These are phyloP conservation scores for Lecanosticta acicola DNA, from an alignment of 2,329 filamentous ascomycete genomes.

Conservation along the genomic window DNA sequence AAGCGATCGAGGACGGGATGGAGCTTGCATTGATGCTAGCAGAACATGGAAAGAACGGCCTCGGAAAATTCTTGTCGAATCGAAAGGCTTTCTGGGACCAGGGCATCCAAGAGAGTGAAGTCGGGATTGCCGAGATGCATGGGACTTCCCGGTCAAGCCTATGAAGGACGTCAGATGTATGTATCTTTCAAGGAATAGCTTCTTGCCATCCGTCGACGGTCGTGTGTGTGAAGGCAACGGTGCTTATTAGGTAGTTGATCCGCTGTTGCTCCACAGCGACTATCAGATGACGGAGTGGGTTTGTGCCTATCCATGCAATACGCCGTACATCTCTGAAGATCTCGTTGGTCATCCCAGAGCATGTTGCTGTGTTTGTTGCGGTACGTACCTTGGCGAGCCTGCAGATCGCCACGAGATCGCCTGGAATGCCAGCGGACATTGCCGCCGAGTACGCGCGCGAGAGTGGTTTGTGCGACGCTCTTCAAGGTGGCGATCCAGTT, in stretches of 20 bases:
- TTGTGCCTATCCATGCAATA: no score
- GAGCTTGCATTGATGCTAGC: slow-evolving; percentile 31
- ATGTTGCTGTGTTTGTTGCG: background rate
- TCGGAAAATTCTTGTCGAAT: slow-evolving; percentile 18
- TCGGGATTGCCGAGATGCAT: slow-evolving; percentile 26
- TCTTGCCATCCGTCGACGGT: no score
- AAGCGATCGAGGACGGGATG: slow-evolving; percentile 36
- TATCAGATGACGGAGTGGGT: no score
- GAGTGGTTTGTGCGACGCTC: background rate
- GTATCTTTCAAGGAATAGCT: background rate
- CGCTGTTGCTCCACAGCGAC: no score
- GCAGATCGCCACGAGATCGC: background rate
- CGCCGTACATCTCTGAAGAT: background rate
- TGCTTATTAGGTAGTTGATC: no score
- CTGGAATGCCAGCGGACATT: background rate
- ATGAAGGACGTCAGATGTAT: background rate
- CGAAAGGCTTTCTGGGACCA: slow-evolving; percentile 20
- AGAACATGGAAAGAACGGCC: slow-evolving; percentile 4
- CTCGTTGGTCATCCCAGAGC: background rate
- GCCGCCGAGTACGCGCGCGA: no score
- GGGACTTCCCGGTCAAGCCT: background rate
- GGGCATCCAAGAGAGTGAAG: slow-evolving; percentile 20
- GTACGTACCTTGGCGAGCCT: background rate
- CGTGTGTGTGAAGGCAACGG: no score
- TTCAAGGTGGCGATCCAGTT: background rate